A percentile compares a stretch with the other conserved stretches of the same genome.
These are phyloP conservation scores for Parmelia sp. DNA, from an alignment of 495 filamentous ascomycete genomes.

Conservation along the genomic window DNA sequence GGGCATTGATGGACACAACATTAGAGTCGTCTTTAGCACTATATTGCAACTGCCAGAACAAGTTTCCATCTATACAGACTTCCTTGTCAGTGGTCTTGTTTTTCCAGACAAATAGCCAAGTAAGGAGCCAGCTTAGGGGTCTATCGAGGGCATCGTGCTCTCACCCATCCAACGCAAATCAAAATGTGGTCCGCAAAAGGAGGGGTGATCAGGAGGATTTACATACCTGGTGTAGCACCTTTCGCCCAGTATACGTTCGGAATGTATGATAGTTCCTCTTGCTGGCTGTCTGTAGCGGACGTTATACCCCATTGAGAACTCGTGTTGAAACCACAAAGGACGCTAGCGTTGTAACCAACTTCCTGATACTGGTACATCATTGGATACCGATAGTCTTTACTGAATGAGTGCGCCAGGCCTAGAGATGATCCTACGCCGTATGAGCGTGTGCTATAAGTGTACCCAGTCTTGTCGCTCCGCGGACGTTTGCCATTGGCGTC, in stretches of 20 bases:
- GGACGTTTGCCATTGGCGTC: conserved; percentile 10
- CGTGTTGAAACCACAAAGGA: neutral
- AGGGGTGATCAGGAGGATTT: neutral
- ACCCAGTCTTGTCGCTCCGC: conserved; percentile 12
- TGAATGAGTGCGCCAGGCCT: neutral
- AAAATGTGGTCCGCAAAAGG: neutral
- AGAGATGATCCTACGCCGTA: conserved; percentile 10
- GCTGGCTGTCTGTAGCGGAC: neutral
- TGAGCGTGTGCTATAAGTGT: conserved; percentile 1
- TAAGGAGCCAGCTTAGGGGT: neutral
- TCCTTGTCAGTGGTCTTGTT: neutral
- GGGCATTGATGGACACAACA: conserved; percentile 13
- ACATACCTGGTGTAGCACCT: conserved; percentile 4
- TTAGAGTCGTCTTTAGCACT: neutral
- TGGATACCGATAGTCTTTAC: neutral
- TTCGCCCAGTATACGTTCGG: conserved; percentile 6
- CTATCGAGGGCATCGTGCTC: neutral
- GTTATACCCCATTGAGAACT: conserved; percentile 9
- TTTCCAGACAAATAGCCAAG: neutral
- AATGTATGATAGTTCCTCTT: neutral
- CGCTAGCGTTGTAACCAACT: neutral
- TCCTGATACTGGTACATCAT: conserved; percentile 4
- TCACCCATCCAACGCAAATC: neutral
- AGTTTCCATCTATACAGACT: neutral
- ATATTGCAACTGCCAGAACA: conserved; percentile 8